Base-by-base conservation (phyloP, 345 rosid genomes). In the Syzygium aromaticum region DNA sequence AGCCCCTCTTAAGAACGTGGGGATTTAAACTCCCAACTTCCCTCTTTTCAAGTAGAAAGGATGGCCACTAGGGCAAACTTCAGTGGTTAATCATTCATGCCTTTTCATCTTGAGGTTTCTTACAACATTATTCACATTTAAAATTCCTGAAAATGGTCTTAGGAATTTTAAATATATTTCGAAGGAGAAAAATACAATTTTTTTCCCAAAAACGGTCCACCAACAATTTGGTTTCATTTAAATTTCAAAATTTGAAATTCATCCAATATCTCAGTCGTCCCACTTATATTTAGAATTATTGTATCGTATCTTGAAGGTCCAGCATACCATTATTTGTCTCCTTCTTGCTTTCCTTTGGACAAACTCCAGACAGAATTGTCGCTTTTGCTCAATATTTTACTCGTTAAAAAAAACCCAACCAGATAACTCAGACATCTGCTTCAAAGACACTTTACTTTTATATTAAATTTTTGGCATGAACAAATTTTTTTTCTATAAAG, bases 381-480 rank as follows among this genome's bases (percentile, higher is more conserved):
- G 92, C 89, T 85, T 92, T 90, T 84, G 77, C 89, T 40, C 51
- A 78, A 28, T 38, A 38, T 73, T 19, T 73, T 10, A 21, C 82
- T 33, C 15, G 3, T 4, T 3, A 59, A 73, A 0, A 22, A 73
- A 73, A 73, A 19, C 49, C 10, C 14, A 6, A 40, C 38, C 82
- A 73, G 8, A 19, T 33, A 21, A 38, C 49, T 38, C 82, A 33
- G 82, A 25, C 49, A 11, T 73, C 82, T 19, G 49, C 82, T 38
- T 38, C 49, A 38, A 73, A 73, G 82, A 38, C 49, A 38, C 82
- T 38, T 73, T 21, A 73, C 82, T 19, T 73, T 73, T 38, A 19
- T 12, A 10, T 73, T 13, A 38, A 27, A 9, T 38, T 38, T 38
- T 73, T 19, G 12, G 12, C 49, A 21, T 73, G 10, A 38, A 21